Base-by-base conservation (phyloP, 345 rosid genomes). In the Gossypium herbaceum region DNA sequence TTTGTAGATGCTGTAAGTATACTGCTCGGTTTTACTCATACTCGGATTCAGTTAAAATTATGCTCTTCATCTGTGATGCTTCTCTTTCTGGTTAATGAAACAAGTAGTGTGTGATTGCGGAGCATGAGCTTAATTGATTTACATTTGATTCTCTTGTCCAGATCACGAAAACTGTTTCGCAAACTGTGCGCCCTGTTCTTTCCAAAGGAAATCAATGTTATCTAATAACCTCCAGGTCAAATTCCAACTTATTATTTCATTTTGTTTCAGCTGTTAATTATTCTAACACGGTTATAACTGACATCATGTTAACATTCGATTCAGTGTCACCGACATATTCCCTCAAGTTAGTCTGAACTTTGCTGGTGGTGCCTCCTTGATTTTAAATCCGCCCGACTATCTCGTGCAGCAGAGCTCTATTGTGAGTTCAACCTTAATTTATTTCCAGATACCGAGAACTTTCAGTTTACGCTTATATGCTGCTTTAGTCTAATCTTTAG, bases 291-390 rank as follows among this genome's bases (percentile, higher is more conserved):
- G 48, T 66, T 45, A 15, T 73, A 72, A 76, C 71, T 71, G 56
- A 74, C 17, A 25, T 20, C 48, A 55, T 78, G 71, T 74, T 68
- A 73, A 27, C 73, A 54, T 79, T 56, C 20, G 75, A 60, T 75
- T 69, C 93, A 93, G 98, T 71, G 85, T 90, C 34, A 63, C 79
- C 51, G 83, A 81, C 55, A 56, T 84, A 81, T 95, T 95, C 84
- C 99, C 99, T 82, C 91, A 84, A 81, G 94, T 95, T 84, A 86
- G 89, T 77, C 88, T 95, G 62, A 89, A 91, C 88, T 95, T 95
- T 76, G 95, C 91, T 67, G 97, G 92, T 45, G 91, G 91, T 51
- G 90, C 96, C 71, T 88, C 98, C 75, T 80, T 95, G 93, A 78
- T 85, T 75, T 82, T 95, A 27, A 82, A 76, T 72, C 92, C 96